Evolutionary conservation across 2,329 filamentous ascomycete genomes (phyloP), one percentile per base, ranked within the genome.

Genomic region (Alternaria brassicicola): DNA sequence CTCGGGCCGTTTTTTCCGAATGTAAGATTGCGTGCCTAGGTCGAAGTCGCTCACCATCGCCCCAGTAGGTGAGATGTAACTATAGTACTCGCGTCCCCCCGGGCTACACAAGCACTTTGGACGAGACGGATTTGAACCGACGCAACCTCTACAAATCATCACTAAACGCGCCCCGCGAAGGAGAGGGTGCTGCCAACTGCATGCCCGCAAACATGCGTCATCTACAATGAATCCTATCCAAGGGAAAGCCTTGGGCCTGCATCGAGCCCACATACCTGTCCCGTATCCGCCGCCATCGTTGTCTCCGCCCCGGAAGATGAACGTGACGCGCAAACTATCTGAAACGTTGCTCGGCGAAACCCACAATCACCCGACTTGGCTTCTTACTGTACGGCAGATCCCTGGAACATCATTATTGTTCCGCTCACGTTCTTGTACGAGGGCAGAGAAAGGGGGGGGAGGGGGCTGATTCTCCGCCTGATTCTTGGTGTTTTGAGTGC

Each of bases 261-360:
- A 46, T 26, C n/a, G 15, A 47, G 42, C 55, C 55, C 49, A 57
- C 31, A 9, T 39, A 57, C 35, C 55, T 49, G 48, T 48, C 49
- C 53, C 53, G 55, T 57, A 33, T 15, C 55, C 41, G 55, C 8
- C 8, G n/a, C n/a, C n/a, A 31, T 23, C 17, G 9, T n/a, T 23
- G 28, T 30, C 28, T 46, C 33, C 3, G 5, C 43, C 10, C 17
- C 12, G 17, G 6, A 21, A 3, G 35, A 38, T 21, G 17, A 38
- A 38, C 35, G 35, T 38, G 43, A 46, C 43, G 43, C 43, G 43
- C 43, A 38, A 46, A 46, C 17, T 15, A 33, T 15, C 19, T 46
- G 43, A 46, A 46, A 33, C 43, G 17, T 33, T 21, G 19, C 43
- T 46, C 28, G 43, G 43, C 43, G 28, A 46, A 46, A 46, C 28